Base-by-base conservation (phyloP, 2,329 filamentous ascomycete species). In the Bipolaris oryzae region DNA sequence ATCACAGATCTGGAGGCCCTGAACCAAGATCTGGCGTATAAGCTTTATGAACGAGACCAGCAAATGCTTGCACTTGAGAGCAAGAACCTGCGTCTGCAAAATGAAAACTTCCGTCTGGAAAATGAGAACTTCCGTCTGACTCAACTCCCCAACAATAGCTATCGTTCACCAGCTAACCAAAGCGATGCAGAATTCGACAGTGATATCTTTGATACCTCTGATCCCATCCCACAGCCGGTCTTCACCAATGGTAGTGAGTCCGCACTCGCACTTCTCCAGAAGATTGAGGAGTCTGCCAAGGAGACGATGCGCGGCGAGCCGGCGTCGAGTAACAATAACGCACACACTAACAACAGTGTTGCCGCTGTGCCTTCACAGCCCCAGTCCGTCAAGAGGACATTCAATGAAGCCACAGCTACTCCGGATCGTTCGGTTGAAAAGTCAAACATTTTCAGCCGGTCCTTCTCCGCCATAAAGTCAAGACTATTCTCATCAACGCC, bases 401-500 rank as follows among this genome's bases (percentile, higher is more conserved):
- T 53, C 13, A 23, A 34, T 7, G 46, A 62, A 21, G 50, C 31
- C 41, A 46, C 44, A 20, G 45, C 55, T 16, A 62, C 63, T n/a
- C 54, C 63, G 3, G 33, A 56, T 21, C 57, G 53, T 16, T 45
- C 55, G 3, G 51, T 55, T 21, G 55, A 53, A 21, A 56, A 50
- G 21, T 52, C 46, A n/a, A 46, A 57, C 16, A 61, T 66, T 25
- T 64, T 69, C 38, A 58, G 53, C 42, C 62, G 66, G 3, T 63
- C 66, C 1, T 64, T 70, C 49, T 65, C 67, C 9, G 66, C 66
- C 5, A 39, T 70, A 39, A 70, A 68, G 43, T 65, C 58, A 18
- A 47, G 50, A 7, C 59, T 70, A 0, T 58, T 59, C 49, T 59
- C 61, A 3, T 48, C 60, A 21, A 49, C 53, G 5, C 50, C 55